Base-by-base conservation (phyloP, 192 early-diverging fungal species). In the Coemansia sp. region DNA sequence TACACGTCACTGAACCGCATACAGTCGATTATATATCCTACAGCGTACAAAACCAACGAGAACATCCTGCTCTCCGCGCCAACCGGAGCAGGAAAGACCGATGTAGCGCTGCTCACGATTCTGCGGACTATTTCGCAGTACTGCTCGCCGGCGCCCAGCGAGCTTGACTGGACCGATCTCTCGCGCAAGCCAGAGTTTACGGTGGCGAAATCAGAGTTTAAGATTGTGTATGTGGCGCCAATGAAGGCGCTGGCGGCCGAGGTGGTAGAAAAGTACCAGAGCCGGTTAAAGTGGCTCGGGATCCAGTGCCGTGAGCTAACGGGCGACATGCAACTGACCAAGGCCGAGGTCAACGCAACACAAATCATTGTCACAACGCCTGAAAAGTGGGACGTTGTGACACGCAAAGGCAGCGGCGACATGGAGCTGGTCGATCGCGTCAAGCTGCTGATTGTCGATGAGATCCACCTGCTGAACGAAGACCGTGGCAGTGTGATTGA, bases 311-410 rank as follows among this genome's bases (percentile, higher is more conserved):
- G 89, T 8, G 97, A 98, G 78, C 83, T 98, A 68, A 99, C 96
- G 4, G 92, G 97, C 59, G 96, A 99, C 78, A 97, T 97, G 93
- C 96, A 98, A 73, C 79, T 99, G 62, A 98, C 97, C 8, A 96
- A 95, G 67, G 82, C 91, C 3, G 96, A 99, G 77, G 91, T 99
- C 25, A 83, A 82, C 25, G 87, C 86, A 19, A 99, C 96, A 2
- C 95, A 99, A 75, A 94, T 99, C 65, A 94, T 99, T 76, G 96
- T 99, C 25, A 98, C 96, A 6, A 99, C 97, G 1, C 97, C 97
- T 0, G 97, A 99, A 73, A 99, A 98, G 59, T 99, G 97, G 97
- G 97, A 99, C 82, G 97, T 98, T 10, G 94, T 99, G 9, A 99
- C 97, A 19, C 87, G 97, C 62, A 99, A 99, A 74, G 85, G 89